These are phyloP conservation scores for Stagonosporopsis vannaccii DNA, from an alignment of 2,329 filamentous ascomycete species.

Conservation along the genomic window DNA sequence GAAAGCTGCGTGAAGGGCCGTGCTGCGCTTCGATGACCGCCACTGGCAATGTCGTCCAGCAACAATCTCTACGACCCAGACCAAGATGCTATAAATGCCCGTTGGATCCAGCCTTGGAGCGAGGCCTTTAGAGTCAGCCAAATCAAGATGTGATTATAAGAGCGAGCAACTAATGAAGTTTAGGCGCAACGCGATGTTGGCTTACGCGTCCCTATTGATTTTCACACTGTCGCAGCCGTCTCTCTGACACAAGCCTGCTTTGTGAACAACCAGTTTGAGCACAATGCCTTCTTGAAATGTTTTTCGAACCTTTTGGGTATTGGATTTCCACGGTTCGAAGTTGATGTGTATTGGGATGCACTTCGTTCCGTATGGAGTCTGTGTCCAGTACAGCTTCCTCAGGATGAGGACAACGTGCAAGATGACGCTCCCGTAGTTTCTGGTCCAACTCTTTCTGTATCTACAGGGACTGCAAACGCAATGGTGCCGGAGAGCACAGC, in stretches of 20 bases:
- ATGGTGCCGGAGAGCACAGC: constrained; percentile 22
- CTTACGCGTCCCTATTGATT: constrained; percentile 68
- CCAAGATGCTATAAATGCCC: constrained; percentile 33
- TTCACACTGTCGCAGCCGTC: constrained; percentile 64
- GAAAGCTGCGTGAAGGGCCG: constrained; percentile 7
- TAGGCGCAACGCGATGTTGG: constrained; percentile 68
- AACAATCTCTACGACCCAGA: constrained; percentile 41
- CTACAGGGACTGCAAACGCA: constrained; percentile 27
- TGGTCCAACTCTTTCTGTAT: constrained; percentile 21
- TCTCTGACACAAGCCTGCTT: constrained; percentile 68
- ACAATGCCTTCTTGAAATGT: constrained; percentile 60
- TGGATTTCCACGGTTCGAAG: constrained; percentile 64
- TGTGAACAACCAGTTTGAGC: constrained; percentile 60
- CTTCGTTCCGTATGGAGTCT: constrained; percentile 63
- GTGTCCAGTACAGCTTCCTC: constrained; percentile 65
- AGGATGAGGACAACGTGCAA: constrained; percentile 16
- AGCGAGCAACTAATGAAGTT: not conserved
- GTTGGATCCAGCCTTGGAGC: constrained; percentile 41
- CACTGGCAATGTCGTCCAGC: constrained; percentile 37
- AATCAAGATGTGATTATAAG: not conserved
- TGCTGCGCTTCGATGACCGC: constrained; percentile 17
- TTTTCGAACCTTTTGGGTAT: constrained; percentile 68
- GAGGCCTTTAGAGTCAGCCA: constrained; percentile 42
- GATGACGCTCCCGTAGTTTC: constrained; percentile 18
- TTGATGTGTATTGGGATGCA: constrained; percentile 71